A percentile compares a stretch with the other conserved stretches of the same genome.
Conservation (phyloP, 768 basidiomycete species). For the Russula sp. region DNA sequence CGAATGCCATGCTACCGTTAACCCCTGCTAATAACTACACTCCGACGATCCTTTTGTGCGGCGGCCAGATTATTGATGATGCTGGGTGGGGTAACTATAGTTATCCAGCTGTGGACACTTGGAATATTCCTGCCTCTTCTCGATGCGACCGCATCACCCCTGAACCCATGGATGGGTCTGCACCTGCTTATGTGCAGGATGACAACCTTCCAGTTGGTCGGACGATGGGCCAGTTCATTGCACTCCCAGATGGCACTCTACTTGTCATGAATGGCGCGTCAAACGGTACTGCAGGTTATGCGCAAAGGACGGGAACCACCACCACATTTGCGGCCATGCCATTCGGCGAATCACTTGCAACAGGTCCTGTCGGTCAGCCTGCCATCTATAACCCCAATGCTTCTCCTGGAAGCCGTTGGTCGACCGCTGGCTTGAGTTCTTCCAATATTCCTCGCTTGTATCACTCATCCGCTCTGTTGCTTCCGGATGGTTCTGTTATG, state of each 20-base stretch:
- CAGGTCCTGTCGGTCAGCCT: conserved; percentile 73
- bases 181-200: conserved; percentile 60
- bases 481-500: conserved; percentile 82
- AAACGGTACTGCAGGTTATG: conserved; percentile 88
- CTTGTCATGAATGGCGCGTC: conserved; percentile 76
- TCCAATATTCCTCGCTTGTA: conserved; percentile 79
- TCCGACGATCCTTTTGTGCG: conserved; percentile 84
- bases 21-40: conserved; percentile 85
- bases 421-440: conserved; percentile 57
- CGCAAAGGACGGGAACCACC: conserved; percentile 44
- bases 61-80: conserved; percentile 76
- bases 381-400: conserved; percentile 79
- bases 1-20: conserved; percentile 84
- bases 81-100: conserved; percentile 75
- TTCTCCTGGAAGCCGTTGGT: conserved; percentile 70
- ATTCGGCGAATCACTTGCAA: conserved; percentile 67
- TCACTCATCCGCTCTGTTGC: conserved; percentile 84
- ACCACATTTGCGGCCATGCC: conserved; percentile 53
- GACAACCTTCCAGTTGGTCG: conserved; percentile 72
- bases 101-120: conserved; percentile 68
- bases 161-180: conserved; percentile 67
- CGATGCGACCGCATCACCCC: conserved; percentile 85
- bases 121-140: conserved; percentile 60
- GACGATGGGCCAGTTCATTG: conserved; percentile 91
- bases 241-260: conserved; percentile 71